Evolutionary conservation across 2,329 filamentous ascomycete species (phyloP), one percentile per base, ranked within the genome.

Genomic region (Fusarium subtropicale): DNA sequence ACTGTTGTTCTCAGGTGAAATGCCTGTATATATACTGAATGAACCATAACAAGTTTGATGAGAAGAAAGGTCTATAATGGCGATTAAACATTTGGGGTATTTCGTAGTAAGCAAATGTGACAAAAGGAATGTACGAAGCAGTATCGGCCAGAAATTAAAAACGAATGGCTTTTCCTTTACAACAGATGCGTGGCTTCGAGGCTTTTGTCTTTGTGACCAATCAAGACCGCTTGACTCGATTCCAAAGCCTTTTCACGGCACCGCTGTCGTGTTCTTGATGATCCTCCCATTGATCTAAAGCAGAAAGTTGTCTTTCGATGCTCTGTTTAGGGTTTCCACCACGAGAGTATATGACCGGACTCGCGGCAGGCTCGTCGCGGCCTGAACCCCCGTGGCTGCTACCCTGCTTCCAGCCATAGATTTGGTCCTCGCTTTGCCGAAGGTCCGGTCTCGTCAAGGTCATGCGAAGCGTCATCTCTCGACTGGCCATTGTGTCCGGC

Each of bases 401-500:
- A 39, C 70, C 71, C 62, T 78, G 74, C 74, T 91, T 87, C 88
- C 90, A 92, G 42, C 89, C 89, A 73, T 94, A 92, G 18, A 92
- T 85, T 64, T 90, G 85, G 13, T 91, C 88, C 66, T 95, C 91
- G 66, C 90, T 85, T 7, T 90, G 90, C 42, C 94, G 90, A 48
- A 98, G 85, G 76, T 98, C 95, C 0, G 94, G 92, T 47, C 94
- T 86, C 5, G 96, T 98, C 56, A 98, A 86, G 0, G 95, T 98
- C 94, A 98, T 97, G 50, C 94, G 92, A 50, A 98, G 81, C 4
- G 96, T 98, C 94, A 97, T 97, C 79, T 98, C 94, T 34, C 94
- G 76, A 57, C 88, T 91, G 34, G 86, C 85, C 0, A 85, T 81
- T 3, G 87, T 81, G 7, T 83, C 84, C 48, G 88, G 86, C 13